Conservation (phyloP, 2,329 filamentous ascomycete genomes). For the Nemania sp. region DNA sequence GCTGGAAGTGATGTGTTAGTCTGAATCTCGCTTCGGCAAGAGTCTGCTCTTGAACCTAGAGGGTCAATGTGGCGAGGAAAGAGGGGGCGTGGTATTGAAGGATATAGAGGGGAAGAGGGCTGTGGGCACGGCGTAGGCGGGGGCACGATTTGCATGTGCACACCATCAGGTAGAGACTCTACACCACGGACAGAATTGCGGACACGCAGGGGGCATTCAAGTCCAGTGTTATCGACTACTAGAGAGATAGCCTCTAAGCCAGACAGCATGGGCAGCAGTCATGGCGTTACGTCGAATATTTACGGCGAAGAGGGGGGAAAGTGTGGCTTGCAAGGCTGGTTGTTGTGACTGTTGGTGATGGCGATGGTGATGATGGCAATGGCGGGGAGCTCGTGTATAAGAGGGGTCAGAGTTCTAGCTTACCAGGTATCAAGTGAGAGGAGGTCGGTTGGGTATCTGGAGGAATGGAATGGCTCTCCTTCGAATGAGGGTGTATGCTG, state of each 20-base stretch:
- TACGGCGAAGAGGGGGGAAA: too few species aligned
- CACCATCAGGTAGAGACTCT: background rate
- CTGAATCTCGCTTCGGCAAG: background rate
- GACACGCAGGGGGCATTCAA: background rate
- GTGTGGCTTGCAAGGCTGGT: constrained; percentile 30
- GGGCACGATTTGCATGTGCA: constrained; percentile 7
- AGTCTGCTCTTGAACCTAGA: background rate
- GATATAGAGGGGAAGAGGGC: constrained; percentile 8
- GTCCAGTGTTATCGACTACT: background rate
- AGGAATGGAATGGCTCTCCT: constrained; percentile 20
- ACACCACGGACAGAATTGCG: background rate
- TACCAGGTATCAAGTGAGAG: constrained; percentile 22
- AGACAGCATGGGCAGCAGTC: too few species aligned
- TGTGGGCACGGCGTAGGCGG: constrained; percentile 6
- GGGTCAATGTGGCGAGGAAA: background rate
- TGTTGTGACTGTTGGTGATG: constrained; percentile 21
- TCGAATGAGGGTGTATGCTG: constrained; percentile 7
- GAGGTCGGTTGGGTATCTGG: constrained; percentile 18
- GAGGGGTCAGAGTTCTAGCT: constrained; percentile 11
- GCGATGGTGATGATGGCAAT: background rate
- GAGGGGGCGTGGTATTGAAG: background rate
- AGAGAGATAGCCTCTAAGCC: background rate
- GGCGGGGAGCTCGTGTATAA: constrained; percentile 23
- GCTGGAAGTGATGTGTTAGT: constrained; percentile 21
- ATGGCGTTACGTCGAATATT: too few species aligned